A percentile compares a stretch with the other conserved stretches of the same genome.
Conservation (phyloP, 129 eudicot genomes). For the Deinandra increscens region DNA sequence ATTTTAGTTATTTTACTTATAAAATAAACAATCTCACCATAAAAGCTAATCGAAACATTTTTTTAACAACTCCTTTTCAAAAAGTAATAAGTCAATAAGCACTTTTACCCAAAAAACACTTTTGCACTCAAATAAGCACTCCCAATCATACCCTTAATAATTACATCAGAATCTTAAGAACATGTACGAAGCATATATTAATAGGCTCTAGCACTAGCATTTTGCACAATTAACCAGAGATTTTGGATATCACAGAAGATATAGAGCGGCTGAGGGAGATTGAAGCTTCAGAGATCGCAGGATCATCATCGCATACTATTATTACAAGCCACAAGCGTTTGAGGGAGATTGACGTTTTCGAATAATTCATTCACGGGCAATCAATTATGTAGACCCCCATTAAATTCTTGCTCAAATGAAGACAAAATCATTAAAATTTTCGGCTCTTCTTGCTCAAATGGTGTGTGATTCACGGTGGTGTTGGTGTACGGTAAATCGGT, state of each 20-base stretch:
- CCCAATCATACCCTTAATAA: too few species aligned
- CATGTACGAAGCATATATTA: not conserved
- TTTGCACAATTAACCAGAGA: not conserved
- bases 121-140: too few species aligned
- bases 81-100: too few species aligned
- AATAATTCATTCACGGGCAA: slow-evolving; percentile 25
- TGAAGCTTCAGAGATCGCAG: slow-evolving; percentile 49
- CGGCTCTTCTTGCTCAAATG: too few species aligned
- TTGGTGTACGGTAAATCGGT: too few species aligned
- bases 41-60: too few species aligned
- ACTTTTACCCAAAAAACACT: too few species aligned
- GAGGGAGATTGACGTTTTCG: too few species aligned
- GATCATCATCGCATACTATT: slow-evolving; percentile 28
- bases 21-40: too few species aligned
- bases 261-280: slow-evolving; percentile 64
- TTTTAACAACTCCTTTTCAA: too few species aligned
- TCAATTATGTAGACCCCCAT: slow-evolving; percentile 23
- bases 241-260: slow-evolving; percentile 49
- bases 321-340: slow-evolving; percentile 24
- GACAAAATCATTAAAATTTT: slow-evolving; percentile 36
- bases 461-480: too few species aligned
- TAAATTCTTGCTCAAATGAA: slow-evolving; percentile 26
- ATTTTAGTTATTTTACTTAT: too few species aligned
- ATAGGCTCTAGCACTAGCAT: not conserved
- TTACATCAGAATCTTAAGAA: not conserved